Conservation (phyloP, 2,329 filamentous ascomycete genomes). For the Botryotinia calthae region DNA sequence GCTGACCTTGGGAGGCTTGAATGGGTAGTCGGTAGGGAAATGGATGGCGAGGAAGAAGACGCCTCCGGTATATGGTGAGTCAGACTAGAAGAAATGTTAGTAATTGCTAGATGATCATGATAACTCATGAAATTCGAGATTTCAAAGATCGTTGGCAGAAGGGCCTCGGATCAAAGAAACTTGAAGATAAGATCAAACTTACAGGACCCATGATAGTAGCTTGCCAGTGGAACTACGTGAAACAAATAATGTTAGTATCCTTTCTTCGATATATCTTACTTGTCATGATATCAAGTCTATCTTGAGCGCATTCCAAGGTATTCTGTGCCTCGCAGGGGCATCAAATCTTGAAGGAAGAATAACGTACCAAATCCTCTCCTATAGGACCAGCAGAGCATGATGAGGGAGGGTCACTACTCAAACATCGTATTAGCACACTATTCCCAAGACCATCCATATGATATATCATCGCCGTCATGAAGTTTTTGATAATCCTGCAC, state of each 20-base stretch:
- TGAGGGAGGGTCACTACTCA: slow-evolving; percentile 85
- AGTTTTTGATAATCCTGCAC: slow-evolving; percentile 38
- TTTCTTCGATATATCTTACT: slow-evolving; percentile 7
- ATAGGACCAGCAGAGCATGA: slow-evolving; percentile 97
- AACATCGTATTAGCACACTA: slow-evolving; percentile 30
- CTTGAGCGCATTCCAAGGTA: slow-evolving; percentile 28
- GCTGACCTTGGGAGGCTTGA: slow-evolving; percentile 99
- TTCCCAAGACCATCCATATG: slow-evolving; percentile 14
- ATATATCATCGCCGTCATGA: slow-evolving; percentile 24
- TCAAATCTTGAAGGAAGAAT: slow-evolving; percentile 20
- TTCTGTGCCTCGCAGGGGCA: slow-evolving; percentile 26
- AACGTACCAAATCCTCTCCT: slow-evolving; percentile 93
- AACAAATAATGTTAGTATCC: slow-evolving; percentile 37
- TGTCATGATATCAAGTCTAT: slow-evolving; percentile 22
- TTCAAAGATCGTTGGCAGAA: slow-evolving; percentile 16
- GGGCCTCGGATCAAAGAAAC: not conserved
- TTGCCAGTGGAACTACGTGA: slow-evolving; percentile 94
- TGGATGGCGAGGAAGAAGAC: slow-evolving; percentile 99
- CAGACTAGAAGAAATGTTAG: slow-evolving; percentile 25
- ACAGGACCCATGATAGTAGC: slow-evolving; percentile 99
- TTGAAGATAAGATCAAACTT: slow-evolving; percentile 49
- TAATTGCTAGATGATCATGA: not conserved
- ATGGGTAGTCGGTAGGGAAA: slow-evolving; percentile 99
- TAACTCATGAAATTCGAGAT: slow-evolving; percentile 23
- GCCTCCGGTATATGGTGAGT: slow-evolving; percentile 91